These are phyloP conservation scores for Dryas drummondii DNA, from an alignment of 306 rosid species.

Conservation along the genomic window DNA sequence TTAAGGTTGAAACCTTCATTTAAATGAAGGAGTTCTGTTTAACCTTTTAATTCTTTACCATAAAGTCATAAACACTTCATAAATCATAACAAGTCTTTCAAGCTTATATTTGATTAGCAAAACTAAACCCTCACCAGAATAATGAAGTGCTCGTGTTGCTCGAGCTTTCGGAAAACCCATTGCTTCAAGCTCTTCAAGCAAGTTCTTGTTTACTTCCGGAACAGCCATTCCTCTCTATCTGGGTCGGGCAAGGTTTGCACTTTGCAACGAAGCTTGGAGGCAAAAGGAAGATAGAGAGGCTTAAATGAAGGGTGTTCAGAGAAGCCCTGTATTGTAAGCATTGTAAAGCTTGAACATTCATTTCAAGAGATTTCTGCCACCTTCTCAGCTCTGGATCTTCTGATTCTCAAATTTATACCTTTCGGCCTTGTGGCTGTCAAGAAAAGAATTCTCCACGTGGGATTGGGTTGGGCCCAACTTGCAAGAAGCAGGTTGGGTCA, in stretches of 20 bases:
- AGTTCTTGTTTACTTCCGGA: conserved; percentile 57
- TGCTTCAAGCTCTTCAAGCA: conserved; percentile 50
- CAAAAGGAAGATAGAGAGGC: not conserved
- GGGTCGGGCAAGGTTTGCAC: not conserved
- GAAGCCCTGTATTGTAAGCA: conserved; percentile 24
- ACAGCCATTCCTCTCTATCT: conserved; percentile 46
- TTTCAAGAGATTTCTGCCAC: conserved; percentile 26
- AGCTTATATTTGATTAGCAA: not conserved
- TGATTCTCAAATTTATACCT: conserved; percentile 13
- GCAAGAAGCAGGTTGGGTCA: no score
- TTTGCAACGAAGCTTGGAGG: not conserved
- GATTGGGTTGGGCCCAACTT: not conserved
- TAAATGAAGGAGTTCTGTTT: not conserved
- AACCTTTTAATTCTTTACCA: not conserved
- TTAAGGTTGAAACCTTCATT: not conserved
- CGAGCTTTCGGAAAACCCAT: conserved; percentile 64
- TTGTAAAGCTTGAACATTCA: conserved; percentile 18
- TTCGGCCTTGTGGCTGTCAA: conserved; percentile 28
- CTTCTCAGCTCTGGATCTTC: conserved; percentile 29
- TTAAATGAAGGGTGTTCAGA: conserved; percentile 4
- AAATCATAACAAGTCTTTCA: not conserved
- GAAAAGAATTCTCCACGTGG: conserved; percentile 34
- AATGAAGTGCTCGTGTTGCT: conserved; percentile 59
- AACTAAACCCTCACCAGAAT: conserved; percentile 50
- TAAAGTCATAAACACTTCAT: not conserved